Evolutionary conservation across 129 eudicot species (phyloP), one percentile per base, ranked within the genome.

Genomic region (Glebionis coronaria): DNA sequence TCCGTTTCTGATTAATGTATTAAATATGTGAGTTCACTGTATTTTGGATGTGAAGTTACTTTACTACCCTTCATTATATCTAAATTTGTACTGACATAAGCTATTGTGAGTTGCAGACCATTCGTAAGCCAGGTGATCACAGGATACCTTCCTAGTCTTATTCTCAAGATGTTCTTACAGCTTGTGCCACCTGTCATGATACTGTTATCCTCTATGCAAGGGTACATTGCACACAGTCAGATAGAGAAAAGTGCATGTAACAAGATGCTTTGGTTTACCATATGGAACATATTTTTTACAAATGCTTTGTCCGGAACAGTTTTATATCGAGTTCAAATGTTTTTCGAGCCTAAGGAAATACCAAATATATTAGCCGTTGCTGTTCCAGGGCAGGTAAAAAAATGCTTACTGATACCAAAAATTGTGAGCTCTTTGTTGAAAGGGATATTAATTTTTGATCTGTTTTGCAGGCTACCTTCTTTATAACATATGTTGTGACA

Each of bases 201-300:
- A 66, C 56, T 77, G 78, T 79, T 93, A 23, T 88, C 98, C 44
- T 84, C 95, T 11, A 72, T 88, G 67, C 95, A 93, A 81, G 96
- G 98, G 6, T 80, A 79, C 67, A 79, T 84, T 69, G 83, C 98
- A 1, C 79, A 69, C 58, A 93, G 95, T 73, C 88, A 84, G 92
- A 93, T 88, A 25, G 88, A 71, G 80, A 86, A 70, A 84, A 93
- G 98, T 75, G 98, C 98, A 12, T 88, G 95, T 65, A 69, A 60
- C 44, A 93, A 93, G 77, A 76, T 93, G 63, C 73, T 93, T 19
- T 81, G 82, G 84, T 93, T 93, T 74, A 84, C 84, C 62, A 70
- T 93, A 81, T 93, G 98, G 98, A 93, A 93, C 56, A 56, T 86
- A 64, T 93, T 86, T 82, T 93, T 93, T 68, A 95, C 87, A 67